Percentiles rank a stretch among this genome's conserved stretches.
Evolutionary conservation across 1,284 basidiomycete species (phyloP).

Genomic region (Ganoderma leucocontextum): DNA sequence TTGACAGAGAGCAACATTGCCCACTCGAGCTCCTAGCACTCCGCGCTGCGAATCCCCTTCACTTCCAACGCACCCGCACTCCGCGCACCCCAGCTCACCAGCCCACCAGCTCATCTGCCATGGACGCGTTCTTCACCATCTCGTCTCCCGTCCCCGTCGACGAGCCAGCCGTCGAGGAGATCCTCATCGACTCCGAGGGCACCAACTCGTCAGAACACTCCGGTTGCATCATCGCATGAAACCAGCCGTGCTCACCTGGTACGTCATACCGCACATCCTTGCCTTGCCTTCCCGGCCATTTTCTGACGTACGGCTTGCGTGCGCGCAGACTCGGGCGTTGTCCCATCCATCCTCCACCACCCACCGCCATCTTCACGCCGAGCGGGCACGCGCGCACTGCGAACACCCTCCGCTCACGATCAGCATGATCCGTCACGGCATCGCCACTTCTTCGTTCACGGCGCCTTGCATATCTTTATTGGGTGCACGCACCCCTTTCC

Average conservation of each 20-base stretch:
- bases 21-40: not conserved
- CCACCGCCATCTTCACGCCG: slow-evolving; percentile 14
- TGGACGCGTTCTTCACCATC: slow-evolving; percentile 36
- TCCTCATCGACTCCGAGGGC: slow-evolving; percentile 28
- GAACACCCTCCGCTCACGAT: not conserved
- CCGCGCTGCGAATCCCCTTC: slow-evolving; percentile 16
- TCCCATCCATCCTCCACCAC: not conserved
- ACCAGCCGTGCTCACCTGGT: slow-evolving; percentile 11
- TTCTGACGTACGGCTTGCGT: not conserved
- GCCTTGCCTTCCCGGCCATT: not conserved
- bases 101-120: slow-evolving; percentile 11
- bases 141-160: slow-evolving; percentile 29
- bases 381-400: slow-evolving; percentile 2
- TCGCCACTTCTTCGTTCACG: slow-evolving; percentile 24
- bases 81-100: not conserved
- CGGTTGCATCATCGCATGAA: slow-evolving; percentile 29
- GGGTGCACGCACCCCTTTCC: slow-evolving; percentile 11
- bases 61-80: slow-evolving; percentile 8
- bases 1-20: slow-evolving; percentile 19
- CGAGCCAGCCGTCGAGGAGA: slow-evolving; percentile 27
- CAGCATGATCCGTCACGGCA: slow-evolving; percentile 21
- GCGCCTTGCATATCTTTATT: slow-evolving; percentile 27
- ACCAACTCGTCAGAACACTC: slow-evolving; percentile 13
- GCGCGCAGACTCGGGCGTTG: not conserved
- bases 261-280: slow-evolving; percentile 1